Base-by-base conservation (phyloP, 2,329 filamentous ascomycete genomes). In the Leptodontidium sp. region DNA sequence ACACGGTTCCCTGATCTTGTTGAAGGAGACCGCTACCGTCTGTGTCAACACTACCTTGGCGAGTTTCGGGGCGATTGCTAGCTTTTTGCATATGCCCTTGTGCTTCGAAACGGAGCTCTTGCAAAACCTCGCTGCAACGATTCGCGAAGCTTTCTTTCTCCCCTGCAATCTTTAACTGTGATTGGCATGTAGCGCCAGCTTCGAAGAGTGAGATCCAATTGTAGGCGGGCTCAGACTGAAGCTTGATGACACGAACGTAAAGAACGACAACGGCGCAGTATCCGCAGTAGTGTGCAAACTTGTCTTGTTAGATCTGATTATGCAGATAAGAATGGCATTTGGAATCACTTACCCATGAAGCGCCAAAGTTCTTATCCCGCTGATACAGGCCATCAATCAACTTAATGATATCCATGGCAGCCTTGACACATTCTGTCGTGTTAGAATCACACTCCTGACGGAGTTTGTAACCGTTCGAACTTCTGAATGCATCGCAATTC, bases 251-350 rank as follows among this genome's bases (percentile, higher is more conserved):
- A 68, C 81, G 78, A 21, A 82, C 81, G 24, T 82, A 82, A 2
- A 81, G 77, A 49, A 81, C 80, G 8, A 80, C 75, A 32, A 82
- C 79, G 26, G 81, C 81, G 43, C 79, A 81, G 67, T 82, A 82
- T 47, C 78, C 79, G 9, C 81, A 79, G 61, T 82, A 82, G 65
- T 82, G 81, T 0, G 80, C 80, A 65, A 82, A 82, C 81, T 81
- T 62, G 75, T 4, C 40, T 8, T 43, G 21, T 68, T 35, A 68
- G 64, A 17, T 26, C 7, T 4, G 1, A 21, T 15, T 21, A 21
- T 21, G 21, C 21, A 21, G 21, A 21, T 21, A 21, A 21, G 21
- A 21, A 21, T 21, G 21, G 21, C 21, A 21, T 47, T 52, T n/a
- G 26, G 4, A 38, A 24, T 21, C 0, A 38, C 78, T 14, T 76